Evolutionary conservation across 1,284 basidiomycete species (phyloP).

Genomic region (Phlebopus sp.): DNA sequence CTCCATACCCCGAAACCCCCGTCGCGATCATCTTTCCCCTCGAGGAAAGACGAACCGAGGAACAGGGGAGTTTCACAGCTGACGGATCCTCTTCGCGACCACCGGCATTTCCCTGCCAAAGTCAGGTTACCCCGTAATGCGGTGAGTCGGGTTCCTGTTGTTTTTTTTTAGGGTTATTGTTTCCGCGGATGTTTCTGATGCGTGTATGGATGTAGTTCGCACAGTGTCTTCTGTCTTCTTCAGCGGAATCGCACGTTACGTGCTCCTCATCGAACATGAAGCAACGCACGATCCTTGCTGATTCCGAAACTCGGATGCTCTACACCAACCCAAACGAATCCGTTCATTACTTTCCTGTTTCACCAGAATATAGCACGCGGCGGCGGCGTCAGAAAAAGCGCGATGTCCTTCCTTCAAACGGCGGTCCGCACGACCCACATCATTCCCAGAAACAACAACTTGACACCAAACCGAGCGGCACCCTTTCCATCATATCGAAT

Average conservation of each 20-base stretch:
- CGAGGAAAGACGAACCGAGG: slow-evolving; percentile 16
- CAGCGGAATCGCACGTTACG: slow-evolving; percentile 11
- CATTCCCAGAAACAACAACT: slow-evolving; percentile 4
- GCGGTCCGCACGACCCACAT: not conserved
- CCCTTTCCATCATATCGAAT: slow-evolving; percentile 27
- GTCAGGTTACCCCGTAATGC: slow-evolving; percentile 16
- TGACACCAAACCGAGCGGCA: slow-evolving; percentile 14
- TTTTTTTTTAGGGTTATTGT: not conserved
- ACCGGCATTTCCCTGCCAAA: slow-evolving; percentile 18
- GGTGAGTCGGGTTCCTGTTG: slow-evolving; percentile 16
- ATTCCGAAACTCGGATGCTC: slow-evolving; percentile 12
- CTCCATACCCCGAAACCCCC: not conserved
- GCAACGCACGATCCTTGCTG: slow-evolving; percentile 7
- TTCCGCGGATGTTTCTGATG: not conserved
- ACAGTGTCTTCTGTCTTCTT: slow-evolving; percentile 2
- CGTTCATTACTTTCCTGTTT: slow-evolving; percentile 12
- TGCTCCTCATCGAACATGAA: slow-evolving; percentile 7
- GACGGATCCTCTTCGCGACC: slow-evolving; percentile 12
- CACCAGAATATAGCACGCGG: slow-evolving; percentile 5
- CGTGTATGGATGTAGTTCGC: slow-evolving; percentile 9
- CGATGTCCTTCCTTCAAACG: slow-evolving; percentile 8
- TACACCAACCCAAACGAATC: slow-evolving; percentile 20
- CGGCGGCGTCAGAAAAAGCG: slow-evolving; percentile 14
- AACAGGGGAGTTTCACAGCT: not conserved
- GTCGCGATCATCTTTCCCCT: slow-evolving; percentile 10